Base-by-base conservation (phyloP, 768 basidiomycete species). In the Russula olivacea region DNA sequence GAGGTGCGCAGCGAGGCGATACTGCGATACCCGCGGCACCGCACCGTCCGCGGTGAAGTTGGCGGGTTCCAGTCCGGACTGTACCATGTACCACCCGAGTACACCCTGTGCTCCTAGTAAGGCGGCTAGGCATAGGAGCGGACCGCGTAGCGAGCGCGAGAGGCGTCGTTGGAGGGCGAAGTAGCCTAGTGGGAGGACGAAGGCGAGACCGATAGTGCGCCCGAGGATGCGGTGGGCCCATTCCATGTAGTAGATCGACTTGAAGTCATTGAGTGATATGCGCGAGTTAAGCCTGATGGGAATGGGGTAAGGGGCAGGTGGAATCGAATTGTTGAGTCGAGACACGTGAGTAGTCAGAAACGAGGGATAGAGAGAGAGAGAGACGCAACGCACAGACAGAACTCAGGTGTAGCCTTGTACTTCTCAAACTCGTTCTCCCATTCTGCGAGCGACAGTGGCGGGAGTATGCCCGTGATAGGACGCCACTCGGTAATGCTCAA, bases 81-180 rank as follows among this genome's bases (percentile, higher is more conserved):
- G 89, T 59, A 99, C 97, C 97, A 99, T 99, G 78, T 98, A 98
- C 97, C 97, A 99, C 30, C 97, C 97, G 21, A 99, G 80, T 21
- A 83, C 80, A 51, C 97, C 97, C 74, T 99, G 94, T 21, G 84
- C 86, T 32, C 94, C 97, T 55, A 99, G 88, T 36, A 98, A 83
- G 0, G 85, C 71, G 0, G 87, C 89, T 66, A 98, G 81, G 2
- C 83, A 87, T 15, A 82, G 74, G 25, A 97, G 82, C 65, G 84
- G 83, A n/a, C 74, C 69, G 1, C 85, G 81, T 63, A 93, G 78
- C 0, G 81, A 72, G 2, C 78, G 75, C 6, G 91, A 79, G 32
- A 98, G 85, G 64, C 84, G 83, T 65, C 85, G 86, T 45, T 84
- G 82, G 45, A 82, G 59, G 47, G 85, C 78, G 72, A 94, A 97